Evolutionary conservation across 805 yeast species (phyloP).

Genomic region (Candida mattraensis): DNA sequence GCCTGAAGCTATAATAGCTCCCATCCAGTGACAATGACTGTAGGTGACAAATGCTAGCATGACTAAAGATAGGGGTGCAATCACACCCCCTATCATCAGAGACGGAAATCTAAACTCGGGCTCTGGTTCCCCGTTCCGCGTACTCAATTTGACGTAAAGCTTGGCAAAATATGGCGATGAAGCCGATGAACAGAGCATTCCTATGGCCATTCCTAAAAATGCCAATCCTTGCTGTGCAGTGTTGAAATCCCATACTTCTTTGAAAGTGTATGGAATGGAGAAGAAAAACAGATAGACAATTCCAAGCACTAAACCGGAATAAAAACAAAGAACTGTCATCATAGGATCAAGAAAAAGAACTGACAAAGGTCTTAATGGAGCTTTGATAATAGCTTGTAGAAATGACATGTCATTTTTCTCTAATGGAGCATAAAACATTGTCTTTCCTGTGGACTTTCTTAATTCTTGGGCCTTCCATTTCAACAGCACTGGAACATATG

Average conservation of each 20-base stretch:
- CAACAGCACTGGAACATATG: slow-evolving; percentile 54
- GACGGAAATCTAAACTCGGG: slow-evolving; percentile 60
- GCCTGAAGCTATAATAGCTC: slow-evolving; percentile 45
- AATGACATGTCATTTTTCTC: slow-evolving; percentile 39
- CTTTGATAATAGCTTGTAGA: slow-evolving; percentile 39
- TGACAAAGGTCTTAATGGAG: slow-evolving; percentile 53
- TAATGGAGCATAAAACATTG: slow-evolving; percentile 39
- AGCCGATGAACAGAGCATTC: slow-evolving; percentile 46
- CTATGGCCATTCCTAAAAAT: slow-evolving; percentile 58
- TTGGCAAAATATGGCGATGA: slow-evolving; percentile 34
- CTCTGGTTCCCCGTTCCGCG: slow-evolving; percentile 42
- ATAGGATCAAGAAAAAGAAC: slow-evolving; percentile 53
- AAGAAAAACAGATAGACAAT: slow-evolving; percentile 65
- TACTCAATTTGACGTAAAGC: slow-evolving; percentile 35
- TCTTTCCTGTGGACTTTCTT: slow-evolving; percentile 43
- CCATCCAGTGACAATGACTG: slow-evolving; percentile 52
- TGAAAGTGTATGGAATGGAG: slow-evolving; percentile 62
- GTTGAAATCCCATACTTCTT: slow-evolving; percentile 49
- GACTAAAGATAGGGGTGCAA: slow-evolving; percentile 54
- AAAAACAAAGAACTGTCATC: slow-evolving; percentile 52
- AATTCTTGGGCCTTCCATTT: slow-evolving; percentile 51
- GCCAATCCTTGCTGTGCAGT: slow-evolving; percentile 62
- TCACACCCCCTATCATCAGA: slow-evolving; percentile 55
- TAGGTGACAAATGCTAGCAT: slow-evolving; percentile 61
- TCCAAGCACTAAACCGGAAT: slow-evolving; percentile 58